Percentiles rank a stretch among this genome's conserved stretches.
Evolutionary conservation across 257 asterid species (phyloP).

Genomic region (Ilex asprella): DNA sequence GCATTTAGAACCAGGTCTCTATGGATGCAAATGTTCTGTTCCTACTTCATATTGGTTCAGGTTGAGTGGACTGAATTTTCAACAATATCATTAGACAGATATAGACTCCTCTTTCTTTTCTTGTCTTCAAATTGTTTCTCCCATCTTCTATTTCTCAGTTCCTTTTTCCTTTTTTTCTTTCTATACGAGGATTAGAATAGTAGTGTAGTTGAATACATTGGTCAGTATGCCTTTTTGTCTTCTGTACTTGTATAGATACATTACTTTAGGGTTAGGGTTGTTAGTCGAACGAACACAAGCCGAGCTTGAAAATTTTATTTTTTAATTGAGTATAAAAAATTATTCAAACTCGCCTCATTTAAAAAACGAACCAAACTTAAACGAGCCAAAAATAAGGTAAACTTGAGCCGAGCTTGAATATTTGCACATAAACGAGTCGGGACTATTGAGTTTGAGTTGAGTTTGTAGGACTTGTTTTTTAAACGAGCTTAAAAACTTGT

Average conservation of each 20-base stretch:
- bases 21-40: conserved; percentile 45
- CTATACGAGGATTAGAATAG: background rate
- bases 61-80: conserved; percentile 62
- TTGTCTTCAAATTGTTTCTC: conserved; percentile 47
- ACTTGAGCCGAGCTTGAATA: too few relatives aligned
- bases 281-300: too few relatives aligned
- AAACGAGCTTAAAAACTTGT: too few relatives aligned
- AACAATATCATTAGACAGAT: conserved; percentile 51
- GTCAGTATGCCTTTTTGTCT: background rate
- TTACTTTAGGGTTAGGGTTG: too few relatives aligned
- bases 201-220: background rate
- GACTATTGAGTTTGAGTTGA: too few relatives aligned
- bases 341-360: too few relatives aligned
- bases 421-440: too few relatives aligned
- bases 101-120: conserved; percentile 68
- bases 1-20: conserved; percentile 34
- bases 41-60: conserved; percentile 38
- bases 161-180: conserved; percentile 1
- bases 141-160: conserved; percentile 25
- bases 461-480: too few relatives aligned
- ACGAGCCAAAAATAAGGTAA: too few relatives aligned
- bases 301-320: too few relatives aligned
- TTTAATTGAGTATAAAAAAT: too few relatives aligned
- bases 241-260: background rate
- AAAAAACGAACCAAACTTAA: too few relatives aligned